These are phyloP conservation scores for Paraphoma sp. DNA, from an alignment of 2,329 filamentous ascomycete genomes.

Conservation along the genomic window DNA sequence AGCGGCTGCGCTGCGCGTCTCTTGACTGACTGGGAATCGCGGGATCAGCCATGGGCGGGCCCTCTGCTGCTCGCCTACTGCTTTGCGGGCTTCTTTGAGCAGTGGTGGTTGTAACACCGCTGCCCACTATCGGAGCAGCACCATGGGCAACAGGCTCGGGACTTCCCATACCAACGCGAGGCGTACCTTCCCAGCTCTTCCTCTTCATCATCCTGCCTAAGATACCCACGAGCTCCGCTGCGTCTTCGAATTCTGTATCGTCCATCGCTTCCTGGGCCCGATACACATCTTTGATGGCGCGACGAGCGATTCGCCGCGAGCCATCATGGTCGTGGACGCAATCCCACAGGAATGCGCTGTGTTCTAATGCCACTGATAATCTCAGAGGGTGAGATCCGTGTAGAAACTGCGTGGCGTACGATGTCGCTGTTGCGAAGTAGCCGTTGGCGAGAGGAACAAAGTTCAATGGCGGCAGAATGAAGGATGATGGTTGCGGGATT, in stretches of 20 bases:
- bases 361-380: slow-evolving; percentile 89
- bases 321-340: slow-evolving; percentile 82
- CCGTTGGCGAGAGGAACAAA: slow-evolving; percentile 83
- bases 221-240: slow-evolving; percentile 84
- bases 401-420: slow-evolving; percentile 75
- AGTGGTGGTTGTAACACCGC: slow-evolving; percentile 12
- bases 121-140: slow-evolving; percentile 17
- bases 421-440: slow-evolving; percentile 79
- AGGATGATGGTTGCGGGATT: slow-evolving; percentile 63
- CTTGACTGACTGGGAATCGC: slow-evolving; percentile 26
- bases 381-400: slow-evolving; percentile 90
- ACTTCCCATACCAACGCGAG: slow-evolving; percentile 38
- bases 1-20: slow-evolving; percentile 32
- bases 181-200: slow-evolving; percentile 48
- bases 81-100: slow-evolving; percentile 31
- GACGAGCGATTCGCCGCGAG: slow-evolving; percentile 77
- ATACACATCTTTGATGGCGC: slow-evolving; percentile 89
- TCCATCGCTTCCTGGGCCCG: slow-evolving; percentile 91
- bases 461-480: slow-evolving; percentile 79
- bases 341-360: slow-evolving; percentile 91
- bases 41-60: slow-evolving; percentile 28
- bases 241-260: slow-evolving; percentile 93
- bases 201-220: slow-evolving; percentile 89
- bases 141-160: slow-evolving; percentile 34
- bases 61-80: slow-evolving; percentile 32